Evolutionary conservation across 2,329 filamentous ascomycete genomes (phyloP).

Genomic region (Xylariaceae sp.): DNA sequence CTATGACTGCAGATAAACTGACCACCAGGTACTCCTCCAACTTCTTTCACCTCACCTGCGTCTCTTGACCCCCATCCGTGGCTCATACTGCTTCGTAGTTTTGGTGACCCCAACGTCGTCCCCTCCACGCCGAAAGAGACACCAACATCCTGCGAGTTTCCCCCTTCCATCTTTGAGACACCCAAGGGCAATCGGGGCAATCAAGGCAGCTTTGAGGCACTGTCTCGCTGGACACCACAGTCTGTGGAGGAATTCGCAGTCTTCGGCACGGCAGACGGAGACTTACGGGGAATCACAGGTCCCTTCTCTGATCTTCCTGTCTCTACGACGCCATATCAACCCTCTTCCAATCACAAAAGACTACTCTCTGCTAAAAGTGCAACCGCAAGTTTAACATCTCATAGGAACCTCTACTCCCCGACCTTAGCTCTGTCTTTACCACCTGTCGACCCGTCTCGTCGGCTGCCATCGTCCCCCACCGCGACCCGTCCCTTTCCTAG

Average conservation of each 20-base stretch:
- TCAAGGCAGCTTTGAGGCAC: conserved; percentile 44
- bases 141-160: conserved; percentile 48
- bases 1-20: conserved; percentile 59
- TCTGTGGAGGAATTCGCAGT: conserved; percentile 62
- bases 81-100: conserved; percentile 39
- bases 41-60: conserved; percentile 4
- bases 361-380: conserved; percentile 47
- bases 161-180: conserved; percentile 53
- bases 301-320: conserved; percentile 43
- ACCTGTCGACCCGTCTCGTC: conserved; percentile 54
- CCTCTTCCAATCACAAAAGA: conserved; percentile 41
- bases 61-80: conserved; percentile 14
- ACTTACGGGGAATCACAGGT: conserved; percentile 44
- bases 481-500: conserved; percentile 34
- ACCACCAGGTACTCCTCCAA: conserved; percentile 46
- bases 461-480: conserved; percentile 54
- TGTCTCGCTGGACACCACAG: conserved; percentile 53
- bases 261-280: conserved; percentile 59
- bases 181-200: conserved; percentile 45
- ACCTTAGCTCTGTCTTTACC: conserved; percentile 50
- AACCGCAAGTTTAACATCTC: conserved; percentile 50
- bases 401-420: conserved; percentile 57
- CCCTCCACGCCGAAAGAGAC: conserved; percentile 56
- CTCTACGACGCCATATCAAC: conserved; percentile 35
- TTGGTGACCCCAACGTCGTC: conserved; percentile 59